Evolutionary conservation across 2,329 filamentous ascomycete genomes (phyloP).

Genomic region (Lachnellula suecica): DNA sequence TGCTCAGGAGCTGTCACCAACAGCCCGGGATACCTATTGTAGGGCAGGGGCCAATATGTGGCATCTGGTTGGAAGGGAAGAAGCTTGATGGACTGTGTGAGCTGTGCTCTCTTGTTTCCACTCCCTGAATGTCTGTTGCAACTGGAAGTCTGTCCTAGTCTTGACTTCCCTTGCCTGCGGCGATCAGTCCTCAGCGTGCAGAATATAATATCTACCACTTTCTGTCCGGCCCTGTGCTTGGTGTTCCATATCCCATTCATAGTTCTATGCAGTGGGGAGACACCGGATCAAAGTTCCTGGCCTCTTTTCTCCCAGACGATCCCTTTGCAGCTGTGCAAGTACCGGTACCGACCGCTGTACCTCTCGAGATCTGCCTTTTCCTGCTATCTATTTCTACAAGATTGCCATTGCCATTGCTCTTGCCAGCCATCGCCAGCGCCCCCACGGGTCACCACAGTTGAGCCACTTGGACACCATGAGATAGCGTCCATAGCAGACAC

Average conservation of each 20-base stretch:
- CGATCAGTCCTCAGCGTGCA: not conserved
- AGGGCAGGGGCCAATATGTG: too few species aligned
- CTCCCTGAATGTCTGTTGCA: too few species aligned
- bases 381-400: not conserved
- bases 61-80: not conserved
- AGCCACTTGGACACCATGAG: not conserved
- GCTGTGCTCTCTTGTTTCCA: not conserved
- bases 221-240: conserved; percentile 1
- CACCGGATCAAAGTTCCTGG: conserved; percentile 7
- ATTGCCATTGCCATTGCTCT: not conserved
- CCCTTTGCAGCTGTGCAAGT: conserved; percentile 1
- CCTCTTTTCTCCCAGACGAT: not conserved
- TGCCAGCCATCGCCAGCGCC: not conserved
- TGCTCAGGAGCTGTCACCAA: too few species aligned
- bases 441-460: not conserved
- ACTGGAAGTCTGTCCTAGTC: too few species aligned
- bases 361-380: not conserved
- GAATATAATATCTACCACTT: too few species aligned
- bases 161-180: not conserved
- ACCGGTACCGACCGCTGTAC: not conserved
- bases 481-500: too few species aligned
- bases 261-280: conserved; percentile 5
- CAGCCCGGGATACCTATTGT: conserved; percentile 1
- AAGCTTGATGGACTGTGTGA: not conserved
- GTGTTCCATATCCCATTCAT: conserved; percentile 5